Evolutionary conservation across 768 basidiomycete genomes (phyloP).

Genomic region (Termitomyces sp.): DNA sequence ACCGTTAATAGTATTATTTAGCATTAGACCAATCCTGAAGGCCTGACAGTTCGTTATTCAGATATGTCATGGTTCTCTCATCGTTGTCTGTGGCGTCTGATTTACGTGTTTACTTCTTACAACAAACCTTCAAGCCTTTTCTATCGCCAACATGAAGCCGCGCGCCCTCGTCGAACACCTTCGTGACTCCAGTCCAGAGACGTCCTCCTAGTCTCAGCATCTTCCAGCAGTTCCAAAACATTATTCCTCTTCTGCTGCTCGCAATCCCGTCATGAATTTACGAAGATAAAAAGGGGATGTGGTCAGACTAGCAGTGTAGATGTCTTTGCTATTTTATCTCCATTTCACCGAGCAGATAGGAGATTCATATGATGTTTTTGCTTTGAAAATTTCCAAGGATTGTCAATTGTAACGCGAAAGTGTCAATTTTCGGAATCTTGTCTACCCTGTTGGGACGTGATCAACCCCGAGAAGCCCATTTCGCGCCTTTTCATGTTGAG

Average conservation of each 20-base stretch:
- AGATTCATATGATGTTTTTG: neutral
- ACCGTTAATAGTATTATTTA: no score
- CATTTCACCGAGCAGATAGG: neutral
- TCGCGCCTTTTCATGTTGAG: conserved; percentile 57
- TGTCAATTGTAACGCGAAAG: neutral
- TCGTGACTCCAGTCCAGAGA: neutral
- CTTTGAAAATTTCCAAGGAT: neutral
- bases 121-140: neutral
- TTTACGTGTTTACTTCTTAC: neutral
- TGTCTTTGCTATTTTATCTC: neutral
- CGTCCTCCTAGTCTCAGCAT: no score
- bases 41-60: no score
- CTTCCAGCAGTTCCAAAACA: neutral
- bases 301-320: neutral
- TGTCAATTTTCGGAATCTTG: neutral
- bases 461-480: conserved; percentile 60
- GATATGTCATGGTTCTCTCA: neutral
- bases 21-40: no score
- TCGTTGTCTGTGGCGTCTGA: neutral
- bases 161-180: neutral
- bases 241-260: neutral
- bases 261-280: neutral
- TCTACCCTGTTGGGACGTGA: conserved; percentile 8
- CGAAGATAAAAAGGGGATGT: neutral
- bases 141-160: neutral